A percentile compares a stretch with the other conserved stretches of the same genome.
Conservation (phyloP, 176 grass and related monocot genomes). For the Avena eriantha region DNA sequence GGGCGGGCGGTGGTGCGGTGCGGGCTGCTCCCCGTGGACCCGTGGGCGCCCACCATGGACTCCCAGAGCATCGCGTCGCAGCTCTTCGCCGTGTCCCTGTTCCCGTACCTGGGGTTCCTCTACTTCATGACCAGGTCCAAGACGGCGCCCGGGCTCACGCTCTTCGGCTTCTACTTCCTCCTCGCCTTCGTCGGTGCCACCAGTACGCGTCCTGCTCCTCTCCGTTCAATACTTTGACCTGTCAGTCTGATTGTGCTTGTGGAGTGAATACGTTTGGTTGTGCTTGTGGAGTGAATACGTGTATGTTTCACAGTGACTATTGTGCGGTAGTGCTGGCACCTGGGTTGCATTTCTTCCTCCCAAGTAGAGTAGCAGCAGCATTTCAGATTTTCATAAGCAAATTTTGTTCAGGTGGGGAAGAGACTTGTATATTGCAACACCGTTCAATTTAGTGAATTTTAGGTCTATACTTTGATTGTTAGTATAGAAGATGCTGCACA, state of each 20-base stretch:
- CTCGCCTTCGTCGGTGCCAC: conserved; percentile 93
- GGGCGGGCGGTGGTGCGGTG: conserved; percentile 23
- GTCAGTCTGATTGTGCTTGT: neutral
- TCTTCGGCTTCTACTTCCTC: conserved; percentile 97
- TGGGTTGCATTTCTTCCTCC: neutral
- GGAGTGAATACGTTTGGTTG: neutral
- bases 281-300: neutral
- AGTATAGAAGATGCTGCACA: neutral
- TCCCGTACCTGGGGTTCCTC: conserved; percentile 90
- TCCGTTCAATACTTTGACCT: neutral
- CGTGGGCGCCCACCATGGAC: conserved; percentile 82
- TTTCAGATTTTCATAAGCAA: neutral
- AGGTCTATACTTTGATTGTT: neutral
- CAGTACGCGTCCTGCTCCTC: conserved; percentile 49
- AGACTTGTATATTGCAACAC: neutral
- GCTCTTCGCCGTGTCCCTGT: conserved; percentile 93
- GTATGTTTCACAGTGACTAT: neutral
- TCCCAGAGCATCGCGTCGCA: conserved; percentile 88
- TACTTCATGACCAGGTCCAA: conserved; percentile 89
- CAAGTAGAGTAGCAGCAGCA: neutral
- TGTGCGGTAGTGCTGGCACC: neutral
- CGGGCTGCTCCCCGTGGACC: conserved; percentile 84
- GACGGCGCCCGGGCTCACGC: conserved; percentile 79
- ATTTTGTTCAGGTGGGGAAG: neutral
- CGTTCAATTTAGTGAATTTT: neutral